Percentiles rank a stretch among this genome's conserved stretches.
Evolutionary conservation across 225 moss, liverwort and hornwort species (phyloP).

Genomic region (Pleurozium schreberi): DNA sequence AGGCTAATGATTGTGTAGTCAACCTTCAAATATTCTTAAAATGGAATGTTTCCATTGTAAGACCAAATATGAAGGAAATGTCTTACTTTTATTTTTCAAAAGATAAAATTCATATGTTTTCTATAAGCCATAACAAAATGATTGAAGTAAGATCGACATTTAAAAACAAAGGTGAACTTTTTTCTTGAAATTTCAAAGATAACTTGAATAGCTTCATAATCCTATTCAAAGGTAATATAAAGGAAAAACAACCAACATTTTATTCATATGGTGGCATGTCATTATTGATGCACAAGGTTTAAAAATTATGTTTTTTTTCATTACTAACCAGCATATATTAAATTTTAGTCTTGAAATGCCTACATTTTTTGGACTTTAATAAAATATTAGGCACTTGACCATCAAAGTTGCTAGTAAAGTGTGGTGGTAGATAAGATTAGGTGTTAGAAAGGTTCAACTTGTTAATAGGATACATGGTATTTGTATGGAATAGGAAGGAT

Average conservation of each 20-base stretch:
- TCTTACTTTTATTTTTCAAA: neutral
- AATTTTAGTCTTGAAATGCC: too few relatives aligned
- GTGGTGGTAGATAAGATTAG: neutral
- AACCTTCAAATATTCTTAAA: neutral
- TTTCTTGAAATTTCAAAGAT: neutral
- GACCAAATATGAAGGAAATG: neutral
- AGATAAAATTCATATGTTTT: too few relatives aligned
- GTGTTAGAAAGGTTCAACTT: neutral
- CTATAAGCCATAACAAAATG: neutral
- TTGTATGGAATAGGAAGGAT: neutral
- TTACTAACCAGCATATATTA: too few relatives aligned
- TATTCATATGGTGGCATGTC: too few relatives aligned
- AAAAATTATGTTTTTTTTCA: neutral
- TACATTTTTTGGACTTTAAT: too few relatives aligned
- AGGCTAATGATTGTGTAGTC: fast-evolving
- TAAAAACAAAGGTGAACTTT: neutral
- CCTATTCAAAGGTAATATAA: neutral
- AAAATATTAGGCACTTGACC: too few relatives aligned
- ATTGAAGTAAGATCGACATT: neutral
- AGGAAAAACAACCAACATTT: neutral
- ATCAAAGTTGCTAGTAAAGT: too few relatives aligned
- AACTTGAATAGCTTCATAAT: neutral
- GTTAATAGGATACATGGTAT: neutral
- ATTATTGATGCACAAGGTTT: neutral
- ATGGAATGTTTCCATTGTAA: fast-evolving